Base-by-base conservation (phyloP, 2,329 filamentous ascomycete species). In the Ceratocystis cacaofunesta region DNA sequence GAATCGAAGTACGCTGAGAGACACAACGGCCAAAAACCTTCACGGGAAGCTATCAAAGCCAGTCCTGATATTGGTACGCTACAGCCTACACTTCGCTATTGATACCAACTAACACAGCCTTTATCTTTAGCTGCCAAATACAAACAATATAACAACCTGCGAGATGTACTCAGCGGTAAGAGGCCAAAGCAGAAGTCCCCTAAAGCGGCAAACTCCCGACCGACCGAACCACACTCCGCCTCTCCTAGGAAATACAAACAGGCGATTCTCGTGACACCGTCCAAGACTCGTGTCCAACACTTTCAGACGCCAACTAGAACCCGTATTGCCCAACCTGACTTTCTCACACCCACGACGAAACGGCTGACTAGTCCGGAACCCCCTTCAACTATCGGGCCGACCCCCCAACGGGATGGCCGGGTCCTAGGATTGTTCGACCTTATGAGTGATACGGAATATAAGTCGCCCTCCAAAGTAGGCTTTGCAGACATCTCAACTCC, bases 371-470 rank as follows among this genome's bases (percentile, higher is more conserved):
- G 82, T 66, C 82, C 84, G 1, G 75, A 75, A 0, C 77, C 80
- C 10, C 82, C 83, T 1, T 84, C 82, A 4, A 82, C 80, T 0
- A 82, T 94, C 68, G 88, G 88, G 1, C 89, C 89, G 1, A 94
- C 89, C 12, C 89, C 89, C 2, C 89, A 92, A 71, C 84, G 85
- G 68, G 87, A 92, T 72, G 89, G 89, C 32, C 83, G 83, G 22
- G 85, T 91, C 0, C 78, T 94, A 1, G 88, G 89, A 3, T 76
- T 94, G 19, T 94, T 94, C 72, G 89, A 92, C 71, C 75, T 88
- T 10, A 76, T 90, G 6, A 76, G 78, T 30, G 78, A 82, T 66
- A 76, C 77, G 52, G 77, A 78, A 25, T 73, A 78, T 28, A 76
- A 76, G 41, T 62, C 58, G 4, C 66, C 66, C 8, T 65, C 57